A percentile compares a stretch with the other conserved stretches of the same genome.
These are phyloP conservation scores for Sechiopsis laciniata DNA, from an alignment of 306 rosid species.

Conservation along the genomic window DNA sequence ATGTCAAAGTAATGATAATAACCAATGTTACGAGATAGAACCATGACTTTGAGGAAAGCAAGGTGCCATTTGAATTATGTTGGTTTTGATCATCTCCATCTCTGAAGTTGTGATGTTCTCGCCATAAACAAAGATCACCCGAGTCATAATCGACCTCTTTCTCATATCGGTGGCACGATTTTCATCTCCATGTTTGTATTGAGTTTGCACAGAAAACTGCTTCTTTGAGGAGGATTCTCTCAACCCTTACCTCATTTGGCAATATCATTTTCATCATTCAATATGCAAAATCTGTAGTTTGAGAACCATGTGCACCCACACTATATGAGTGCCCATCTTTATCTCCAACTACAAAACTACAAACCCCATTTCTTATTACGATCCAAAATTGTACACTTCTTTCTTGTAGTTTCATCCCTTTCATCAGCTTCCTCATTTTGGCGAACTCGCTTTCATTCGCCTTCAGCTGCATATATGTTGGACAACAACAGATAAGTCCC, in stretches of 20 bases:
- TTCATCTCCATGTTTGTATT: background rate
- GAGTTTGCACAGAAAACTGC: background rate
- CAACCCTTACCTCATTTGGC: background rate
- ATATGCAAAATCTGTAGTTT: slow-evolving; percentile 43
- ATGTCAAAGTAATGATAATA: background rate
- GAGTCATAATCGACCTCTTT: background rate
- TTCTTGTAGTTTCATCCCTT: slow-evolving; percentile 46
- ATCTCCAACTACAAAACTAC: slow-evolving; percentile 57
- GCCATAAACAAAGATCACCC: background rate
- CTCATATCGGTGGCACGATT: background rate
- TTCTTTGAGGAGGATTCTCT: background rate
- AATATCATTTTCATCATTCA: slow-evolving; percentile 35
- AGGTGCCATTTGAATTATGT: background rate
- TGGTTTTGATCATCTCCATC: background rate
- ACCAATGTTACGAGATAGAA: background rate
- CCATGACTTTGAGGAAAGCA: background rate
- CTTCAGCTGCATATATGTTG: slow-evolving; percentile 63
- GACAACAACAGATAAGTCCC: slow-evolving; percentile 59
- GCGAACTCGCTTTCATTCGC: slow-evolving; percentile 60
- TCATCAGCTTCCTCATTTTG: slow-evolving; percentile 50
- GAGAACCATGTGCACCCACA: slow-evolving; percentile 40
- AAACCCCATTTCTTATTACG: slow-evolving; percentile 52
- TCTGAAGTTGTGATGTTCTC: background rate
- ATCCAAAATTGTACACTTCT: slow-evolving; percentile 64
- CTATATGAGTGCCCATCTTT: slow-evolving; percentile 40